Conservation (phyloP, 2,329 filamentous ascomycete species). For the Periglandula ipomoeae region DNA sequence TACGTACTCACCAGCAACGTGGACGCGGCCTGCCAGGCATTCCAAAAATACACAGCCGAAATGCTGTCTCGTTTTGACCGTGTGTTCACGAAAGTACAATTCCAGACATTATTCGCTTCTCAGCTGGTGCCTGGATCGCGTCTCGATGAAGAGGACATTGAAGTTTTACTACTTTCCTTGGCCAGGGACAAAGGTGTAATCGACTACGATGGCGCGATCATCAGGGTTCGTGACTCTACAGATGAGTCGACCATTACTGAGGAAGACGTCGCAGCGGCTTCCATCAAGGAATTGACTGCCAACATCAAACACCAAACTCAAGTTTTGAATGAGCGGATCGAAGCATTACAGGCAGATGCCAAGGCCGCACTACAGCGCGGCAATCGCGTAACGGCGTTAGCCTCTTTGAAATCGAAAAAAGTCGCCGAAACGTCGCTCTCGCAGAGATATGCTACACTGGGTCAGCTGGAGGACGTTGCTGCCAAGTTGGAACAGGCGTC, state of each 20-base stretch:
- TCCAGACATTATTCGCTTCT: constrained; percentile 47
- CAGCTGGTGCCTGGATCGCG: constrained; percentile 37
- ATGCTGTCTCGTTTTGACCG: constrained; percentile 50
- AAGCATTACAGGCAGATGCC: constrained; percentile 54
- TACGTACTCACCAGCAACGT: constrained; percentile 59
- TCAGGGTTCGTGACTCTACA: constrained; percentile 60
- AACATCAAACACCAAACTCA: constrained; percentile 66
- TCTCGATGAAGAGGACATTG: constrained; percentile 56
- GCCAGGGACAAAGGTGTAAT: constrained; percentile 55
- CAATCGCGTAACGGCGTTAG: constrained; percentile 66
- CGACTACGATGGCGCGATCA: constrained; percentile 54
- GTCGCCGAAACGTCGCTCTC: constrained; percentile 65
- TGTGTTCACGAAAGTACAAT: constrained; percentile 58
- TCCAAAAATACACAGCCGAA: constrained; percentile 35
- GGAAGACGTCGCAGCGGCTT: constrained; percentile 75
- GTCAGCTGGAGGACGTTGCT: constrained; percentile 76
- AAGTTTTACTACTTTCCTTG: constrained; percentile 61
- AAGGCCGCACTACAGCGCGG: constrained; percentile 62
- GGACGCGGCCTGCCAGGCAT: constrained; percentile 47
- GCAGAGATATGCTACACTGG: constrained; percentile 62
- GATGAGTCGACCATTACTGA: constrained; percentile 51
- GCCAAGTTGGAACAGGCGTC: constrained; percentile 76
- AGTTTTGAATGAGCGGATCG: constrained; percentile 57
- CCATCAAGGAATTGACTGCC: constrained; percentile 68
- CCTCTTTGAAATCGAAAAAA: constrained; percentile 75